Conservation (phyloP, 2,329 filamentous ascomycete genomes). For the Fusarium nygamai region DNA sequence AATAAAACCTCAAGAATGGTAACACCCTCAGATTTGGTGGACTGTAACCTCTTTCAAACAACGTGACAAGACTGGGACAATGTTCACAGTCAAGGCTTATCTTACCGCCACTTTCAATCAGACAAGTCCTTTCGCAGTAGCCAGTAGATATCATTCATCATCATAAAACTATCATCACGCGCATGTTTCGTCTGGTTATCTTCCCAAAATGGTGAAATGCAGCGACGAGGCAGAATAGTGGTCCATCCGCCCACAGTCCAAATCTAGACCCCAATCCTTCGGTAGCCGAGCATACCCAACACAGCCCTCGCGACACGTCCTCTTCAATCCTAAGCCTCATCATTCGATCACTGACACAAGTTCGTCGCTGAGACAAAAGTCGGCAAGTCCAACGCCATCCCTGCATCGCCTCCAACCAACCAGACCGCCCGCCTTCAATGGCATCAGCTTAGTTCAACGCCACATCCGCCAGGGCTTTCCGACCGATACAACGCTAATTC, state of each 20-base stretch:
- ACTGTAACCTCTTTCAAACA: too few relatives aligned
- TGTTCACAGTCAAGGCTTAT: fast-evolving
- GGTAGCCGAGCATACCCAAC: neutral
- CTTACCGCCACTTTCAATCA: too few relatives aligned
- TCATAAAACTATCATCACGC: neutral
- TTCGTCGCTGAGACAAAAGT: too few relatives aligned
- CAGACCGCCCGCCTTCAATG: neutral
- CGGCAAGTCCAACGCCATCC: neutral
- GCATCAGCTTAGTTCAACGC: neutral
- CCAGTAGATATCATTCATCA: too few relatives aligned
- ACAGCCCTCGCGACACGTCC: neutral
- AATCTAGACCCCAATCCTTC: neutral
- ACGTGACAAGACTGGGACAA: fast-evolving
- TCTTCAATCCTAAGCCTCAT: neutral
- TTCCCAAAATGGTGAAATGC: neutral
- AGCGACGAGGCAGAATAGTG: neutral
- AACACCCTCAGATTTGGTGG: too few relatives aligned
- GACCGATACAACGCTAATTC: neutral
- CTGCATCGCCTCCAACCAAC: neutral
- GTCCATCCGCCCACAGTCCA: too few relatives aligned
- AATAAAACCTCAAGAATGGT: fast-evolving
- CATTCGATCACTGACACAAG: neutral
- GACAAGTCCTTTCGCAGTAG: fast-evolving
- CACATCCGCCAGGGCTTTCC: neutral
- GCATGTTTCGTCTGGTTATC: neutral